Base-by-base conservation (phyloP, 2,329 filamentous ascomycete species). In the Fusarium poae region DNA sequence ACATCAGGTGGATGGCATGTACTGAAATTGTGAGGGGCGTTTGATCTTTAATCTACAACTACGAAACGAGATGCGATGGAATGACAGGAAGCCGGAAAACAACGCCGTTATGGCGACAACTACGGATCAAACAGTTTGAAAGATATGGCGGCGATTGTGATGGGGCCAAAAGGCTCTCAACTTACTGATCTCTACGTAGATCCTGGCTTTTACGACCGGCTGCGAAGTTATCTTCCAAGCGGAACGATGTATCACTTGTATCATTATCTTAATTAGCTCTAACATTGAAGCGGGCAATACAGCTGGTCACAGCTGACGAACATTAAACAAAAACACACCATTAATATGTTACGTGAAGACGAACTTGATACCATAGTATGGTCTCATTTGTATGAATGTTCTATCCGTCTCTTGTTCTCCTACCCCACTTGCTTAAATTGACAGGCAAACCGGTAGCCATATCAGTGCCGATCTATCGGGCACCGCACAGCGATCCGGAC, bases 211-310 rank as follows among this genome's bases (percentile, higher is more conserved):
- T 63, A 60, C 61, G 42, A 64, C 69, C 62, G 25, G 48, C 55
- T 68, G 40, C 45, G 59, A 68, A 60, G 40, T 30, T 54, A 18
- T 50, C 46, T 57, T 55, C 68, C 32, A 57, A 57, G 57, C 52
- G 65, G 61, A 58, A 55, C 68, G 48, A 74, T 78, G 75, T 76
- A 77, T 64, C 71, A 75, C 65, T 78, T 78, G 74, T 78, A 78
- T 65, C 54, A 77, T 58, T 68, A 73, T 48, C 55, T 65, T 59
- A 27, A 50, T 50, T 40, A 62, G 52, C 60, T 57, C 43, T 64
- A 59, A 44, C 35, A 62, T 29, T 29, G 35, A 68, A 52, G 55
- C 62, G 18, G 49, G 63, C 30, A 49, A 61, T n/a, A 52, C 48
- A 55, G 61, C 50, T 62, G 49, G 50, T 48, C 51, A 39, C 29